A percentile compares a stretch with the other conserved stretches of the same genome.
phyloP scores from a whole-genome alignment of 176 grass and related monocot species.

The Chrysopogon serrulatus region DNA sequence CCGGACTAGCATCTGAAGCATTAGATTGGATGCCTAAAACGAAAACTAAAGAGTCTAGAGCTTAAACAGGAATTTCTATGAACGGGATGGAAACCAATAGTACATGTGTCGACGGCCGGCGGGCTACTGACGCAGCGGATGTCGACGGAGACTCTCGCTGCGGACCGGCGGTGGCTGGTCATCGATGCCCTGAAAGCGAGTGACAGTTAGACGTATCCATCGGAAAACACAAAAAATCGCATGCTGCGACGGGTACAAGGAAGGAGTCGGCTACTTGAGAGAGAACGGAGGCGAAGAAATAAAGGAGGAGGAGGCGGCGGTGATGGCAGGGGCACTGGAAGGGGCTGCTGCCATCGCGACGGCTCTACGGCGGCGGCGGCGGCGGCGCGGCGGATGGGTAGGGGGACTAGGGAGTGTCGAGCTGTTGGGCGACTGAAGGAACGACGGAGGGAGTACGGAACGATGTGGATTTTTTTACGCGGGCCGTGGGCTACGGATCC shows the following conservation, averaged over 20 bases:
- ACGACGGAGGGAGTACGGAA: background rate
- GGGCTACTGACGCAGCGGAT: conserved; percentile 32
- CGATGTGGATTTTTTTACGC: too few relatives aligned
- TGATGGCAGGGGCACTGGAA: background rate
- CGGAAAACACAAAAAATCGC: background rate
- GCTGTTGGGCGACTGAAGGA: background rate
- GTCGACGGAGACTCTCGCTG: background rate
- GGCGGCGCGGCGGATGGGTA: background rate
- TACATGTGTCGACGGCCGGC: conserved; percentile 34
- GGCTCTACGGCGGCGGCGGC: background rate
- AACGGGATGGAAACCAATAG: background rate
- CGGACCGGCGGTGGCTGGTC: conserved; percentile 1
- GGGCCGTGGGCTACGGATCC: background rate
- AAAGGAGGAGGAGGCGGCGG: conserved; percentile 1
- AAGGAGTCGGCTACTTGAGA: conserved; percentile 4
- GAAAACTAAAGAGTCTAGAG: background rate
- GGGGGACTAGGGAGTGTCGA: background rate
- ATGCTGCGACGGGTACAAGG: background rate
- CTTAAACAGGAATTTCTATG: background rate
- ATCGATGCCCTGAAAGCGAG: conserved; percentile 24
- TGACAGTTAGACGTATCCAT: background rate
- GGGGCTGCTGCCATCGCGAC: conserved; percentile 16
- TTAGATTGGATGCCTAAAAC: background rate
- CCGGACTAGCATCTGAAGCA: background rate
- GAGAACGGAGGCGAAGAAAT: background rate